Percentiles rank a stretch among this genome's conserved stretches.
These are phyloP conservation scores for Hymenoscyphus linearis DNA, from an alignment of 2,329 filamentous ascomycete genomes.

Conservation along the genomic window DNA sequence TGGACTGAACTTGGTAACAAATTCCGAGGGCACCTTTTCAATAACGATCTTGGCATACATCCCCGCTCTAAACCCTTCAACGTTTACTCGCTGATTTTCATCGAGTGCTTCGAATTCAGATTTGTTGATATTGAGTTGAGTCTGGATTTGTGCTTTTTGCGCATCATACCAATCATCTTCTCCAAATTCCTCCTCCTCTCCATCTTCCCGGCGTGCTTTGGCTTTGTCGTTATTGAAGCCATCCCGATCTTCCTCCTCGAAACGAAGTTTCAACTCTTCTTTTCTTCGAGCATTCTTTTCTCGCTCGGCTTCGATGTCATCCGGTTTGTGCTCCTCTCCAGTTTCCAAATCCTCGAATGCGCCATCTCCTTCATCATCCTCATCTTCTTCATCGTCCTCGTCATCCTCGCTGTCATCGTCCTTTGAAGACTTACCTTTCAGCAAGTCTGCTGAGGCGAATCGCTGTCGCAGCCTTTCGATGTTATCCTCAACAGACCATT, in stretches of 20 bases:
- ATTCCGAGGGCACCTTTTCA: conserved; percentile 85
- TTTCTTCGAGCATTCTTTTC: conserved; percentile 87
- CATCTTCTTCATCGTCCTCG: conserved; percentile 43
- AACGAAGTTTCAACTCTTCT: conserved; percentile 88
- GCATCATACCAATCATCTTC: conserved; percentile 99
- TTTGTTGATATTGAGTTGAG: conserved; percentile 95
- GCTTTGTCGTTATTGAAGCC: conserved; percentile 89
- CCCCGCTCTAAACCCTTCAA: conserved; percentile 87
- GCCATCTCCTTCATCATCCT: conserved; percentile 68
- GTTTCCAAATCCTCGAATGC: conserved; percentile 83
- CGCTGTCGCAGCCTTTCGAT: conserved; percentile 68
- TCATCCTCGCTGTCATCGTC: conserved; percentile 42
- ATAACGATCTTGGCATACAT: conserved; percentile 91
- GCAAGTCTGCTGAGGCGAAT: conserved; percentile 68
- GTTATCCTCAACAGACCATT: conserved; percentile 78
- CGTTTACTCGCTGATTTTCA: conserved; percentile 71
- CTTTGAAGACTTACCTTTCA: conserved; percentile 46
- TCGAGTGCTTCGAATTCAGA: conserved; percentile 87
- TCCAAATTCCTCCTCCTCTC: conserved; percentile 73
- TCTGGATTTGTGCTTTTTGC: conserved; percentile 91
- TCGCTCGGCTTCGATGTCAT: conserved; percentile 74
- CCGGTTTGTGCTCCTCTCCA: conserved; percentile 52
- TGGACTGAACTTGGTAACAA: conserved; percentile 75
- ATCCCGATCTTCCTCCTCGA: conserved; percentile 97
- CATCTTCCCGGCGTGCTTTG: conserved; percentile 60